Evolutionary conservation across 2,329 filamentous ascomycete species (phyloP), one percentile per base, ranked within the genome.

Genomic region (Eurotiales sp.): DNA sequence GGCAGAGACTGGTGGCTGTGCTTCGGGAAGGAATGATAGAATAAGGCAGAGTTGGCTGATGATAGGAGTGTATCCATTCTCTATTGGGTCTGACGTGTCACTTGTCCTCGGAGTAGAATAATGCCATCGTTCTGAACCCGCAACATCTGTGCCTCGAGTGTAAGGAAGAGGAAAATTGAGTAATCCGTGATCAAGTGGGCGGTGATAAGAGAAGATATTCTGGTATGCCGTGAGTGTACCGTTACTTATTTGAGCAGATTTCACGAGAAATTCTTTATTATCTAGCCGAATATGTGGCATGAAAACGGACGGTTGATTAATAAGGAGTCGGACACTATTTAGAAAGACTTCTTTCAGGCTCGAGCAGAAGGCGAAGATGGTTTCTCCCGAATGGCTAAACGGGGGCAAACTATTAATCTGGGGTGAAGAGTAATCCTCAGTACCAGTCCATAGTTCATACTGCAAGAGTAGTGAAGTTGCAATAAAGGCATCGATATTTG

Each of bases 401-500:
- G 29, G n/a, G n/a, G 30, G 14, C 10, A 14, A 14, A 1, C 19
- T 14, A 27, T 21, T 15, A 40, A 29, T 15, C 29, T 39, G 10
- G 21, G 30, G 19, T 10, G 22, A 32, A 3, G 14, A 6, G 6
- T 36, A 30, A 10, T 47, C 30, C n/a, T 52, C 50, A 7, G 23
- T 42, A 34, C 25, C 44, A 10, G 44, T 37, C 50, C 50, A 52
- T 23, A 52, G 8, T 29, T 52, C 44, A 29, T 52, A 52, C 32
- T 52, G 50, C 10, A 52, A 15, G n/a, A 52, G 39, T 8, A 47
- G 37, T 4, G 50, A 52, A 32, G 50, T 48, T 8, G 50, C 50
- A n/a, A 52, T 48, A 14, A 52, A 52, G 23, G 44, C 44, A 19
- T 52, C 50, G 36, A 52, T 37, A n/a, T 52, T 37, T n/a, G 50